Percentiles rank a stretch among this genome's conserved stretches.
Evolutionary conservation across 441 rosid genomes (phyloP).

Genomic region (Geranium incanum): DNA sequence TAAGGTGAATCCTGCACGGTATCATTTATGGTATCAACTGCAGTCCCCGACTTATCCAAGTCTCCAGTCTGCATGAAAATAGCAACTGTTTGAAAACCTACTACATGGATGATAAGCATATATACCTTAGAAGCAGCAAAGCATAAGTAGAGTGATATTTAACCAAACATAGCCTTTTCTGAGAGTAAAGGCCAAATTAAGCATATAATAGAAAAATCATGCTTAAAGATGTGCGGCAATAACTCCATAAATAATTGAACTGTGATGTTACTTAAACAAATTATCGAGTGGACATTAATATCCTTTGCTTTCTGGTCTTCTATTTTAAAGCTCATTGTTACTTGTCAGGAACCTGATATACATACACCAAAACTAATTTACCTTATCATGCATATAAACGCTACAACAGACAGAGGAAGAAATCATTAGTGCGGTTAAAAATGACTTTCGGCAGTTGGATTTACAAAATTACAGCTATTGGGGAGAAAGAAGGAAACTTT

Average conservation of each 20-base stretch:
- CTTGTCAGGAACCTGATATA: too few species aligned
- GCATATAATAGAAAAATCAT: conserved; percentile 11
- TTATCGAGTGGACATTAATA: too few species aligned
- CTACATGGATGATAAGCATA: conserved; percentile 77
- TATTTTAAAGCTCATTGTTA: too few species aligned
- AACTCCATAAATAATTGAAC: background rate
- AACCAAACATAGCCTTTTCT: conserved; percentile 16
- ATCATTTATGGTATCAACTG: conserved; percentile 34
- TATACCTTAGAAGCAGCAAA: conserved; percentile 69
- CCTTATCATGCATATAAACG: too few species aligned
- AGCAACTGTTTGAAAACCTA: conserved; percentile 99
- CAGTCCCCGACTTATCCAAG: conserved; percentile 43
- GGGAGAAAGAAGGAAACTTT: too few species aligned
- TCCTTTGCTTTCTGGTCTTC: too few species aligned
- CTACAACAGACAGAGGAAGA: too few species aligned
- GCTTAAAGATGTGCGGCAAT: background rate
- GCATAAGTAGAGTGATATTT: conserved; percentile 26
- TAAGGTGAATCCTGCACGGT: conserved; percentile 58
- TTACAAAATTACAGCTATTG: too few species aligned
- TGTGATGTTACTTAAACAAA: background rate
- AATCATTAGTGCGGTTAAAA: too few species aligned
- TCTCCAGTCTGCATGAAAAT: conserved; percentile 99
- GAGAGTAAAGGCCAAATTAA: conserved; percentile 10
- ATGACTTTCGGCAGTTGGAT: too few species aligned
- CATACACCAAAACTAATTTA: too few species aligned